These are phyloP conservation scores for Melanopsichium pennsylvanicum DNA, from an alignment of 1,284 basidiomycete species.

Conservation along the genomic window DNA sequence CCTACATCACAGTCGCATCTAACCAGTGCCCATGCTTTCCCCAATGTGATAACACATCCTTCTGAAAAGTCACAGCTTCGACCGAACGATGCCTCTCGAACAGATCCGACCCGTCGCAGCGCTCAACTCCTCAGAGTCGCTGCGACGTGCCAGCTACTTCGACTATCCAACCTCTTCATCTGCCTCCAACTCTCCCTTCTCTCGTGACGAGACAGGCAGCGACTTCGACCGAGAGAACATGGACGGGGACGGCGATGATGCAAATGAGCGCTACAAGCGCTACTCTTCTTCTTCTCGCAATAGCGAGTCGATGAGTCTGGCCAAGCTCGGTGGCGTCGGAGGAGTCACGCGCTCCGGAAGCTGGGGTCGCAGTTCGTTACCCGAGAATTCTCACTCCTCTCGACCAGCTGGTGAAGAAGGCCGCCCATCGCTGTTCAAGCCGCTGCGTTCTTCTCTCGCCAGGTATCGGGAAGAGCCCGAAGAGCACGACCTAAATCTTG, in stretches of 20 bases:
- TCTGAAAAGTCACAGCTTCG: neutral
- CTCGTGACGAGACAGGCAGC: slow-evolving; percentile 13
- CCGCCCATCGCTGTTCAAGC: slow-evolving; percentile 12
- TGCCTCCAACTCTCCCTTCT: neutral
- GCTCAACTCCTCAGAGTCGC: slow-evolving; percentile 45
- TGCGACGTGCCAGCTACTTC: slow-evolving; percentile 35
- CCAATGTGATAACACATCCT: slow-evolving; percentile 26
- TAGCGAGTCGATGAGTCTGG: slow-evolving; percentile 44
- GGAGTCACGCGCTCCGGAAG: slow-evolving; percentile 58
- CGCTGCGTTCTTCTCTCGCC: slow-evolving; percentile 25
- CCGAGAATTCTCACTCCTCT: slow-evolving; percentile 14
- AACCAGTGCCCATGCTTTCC: neutral
- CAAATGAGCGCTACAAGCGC: slow-evolving; percentile 11
- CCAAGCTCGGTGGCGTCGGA: slow-evolving; percentile 56
- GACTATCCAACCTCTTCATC: slow-evolving; percentile 16
- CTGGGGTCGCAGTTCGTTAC: slow-evolving; percentile 45
- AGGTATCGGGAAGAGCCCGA: slow-evolving; percentile 22
- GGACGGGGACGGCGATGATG: slow-evolving; percentile 20
- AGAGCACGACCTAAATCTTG: slow-evolving; percentile 7
- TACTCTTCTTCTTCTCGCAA: slow-evolving; percentile 15
- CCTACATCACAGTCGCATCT: neutral
- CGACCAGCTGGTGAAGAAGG: slow-evolving; percentile 12
- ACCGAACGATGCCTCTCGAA: slow-evolving; percentile 43
- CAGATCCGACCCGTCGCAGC: slow-evolving; percentile 46
- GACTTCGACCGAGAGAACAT: slow-evolving; percentile 18